Evolutionary conservation across 2,329 filamentous ascomycete species (phyloP), one percentile per base, ranked within the genome.

Genomic region (Lecanicillium sp.): DNA sequence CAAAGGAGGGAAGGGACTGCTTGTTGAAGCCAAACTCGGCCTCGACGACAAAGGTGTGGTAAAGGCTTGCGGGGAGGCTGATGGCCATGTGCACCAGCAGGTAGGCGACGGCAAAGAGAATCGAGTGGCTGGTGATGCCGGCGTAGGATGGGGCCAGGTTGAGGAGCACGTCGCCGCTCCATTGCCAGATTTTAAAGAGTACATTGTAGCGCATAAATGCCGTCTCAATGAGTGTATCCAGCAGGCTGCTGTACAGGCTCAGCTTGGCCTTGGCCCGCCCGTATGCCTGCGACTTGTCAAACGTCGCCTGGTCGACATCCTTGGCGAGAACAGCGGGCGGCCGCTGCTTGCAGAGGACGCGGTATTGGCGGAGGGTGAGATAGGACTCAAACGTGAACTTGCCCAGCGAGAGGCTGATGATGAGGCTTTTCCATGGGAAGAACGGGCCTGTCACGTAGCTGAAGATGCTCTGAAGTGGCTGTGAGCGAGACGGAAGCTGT

Each of bases 21-120:
- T 98, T 98, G 66, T 98, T 98, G 77, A 98, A 98, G 34, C 92
- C 92, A 53, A 94, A 98, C 58, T 87, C 85, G 66, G 96, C 89
- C 65, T 98, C 92, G 40, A 98, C 71, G 33, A 96, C 86, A 56
- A 98, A 98, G 11, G 87, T 92, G 65, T 89, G 81, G 70, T 97
- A 98, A 61, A 95, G 11, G 79, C 39, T 80, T 43, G 81, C 75
- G 3, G 92, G 92, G 39, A 97, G 68, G 41, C 81, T 84, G 46
- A 95, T 66, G 39, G 85, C 49, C 54, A 90, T 87, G 50, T 87
- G 84, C 52, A 92, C 75, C 53, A 94, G 61, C 50, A 87, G 83
- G 62, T 94, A 94, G 40, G 78, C 71, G 56, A 96, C 81, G 61
- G 95, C 77, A 68, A 97, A 98, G 57, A 94, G 69, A 49, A 97